Base-by-base conservation (phyloP, 2,329 filamentous ascomycete genomes). In the Metarhizium brunneum region DNA sequence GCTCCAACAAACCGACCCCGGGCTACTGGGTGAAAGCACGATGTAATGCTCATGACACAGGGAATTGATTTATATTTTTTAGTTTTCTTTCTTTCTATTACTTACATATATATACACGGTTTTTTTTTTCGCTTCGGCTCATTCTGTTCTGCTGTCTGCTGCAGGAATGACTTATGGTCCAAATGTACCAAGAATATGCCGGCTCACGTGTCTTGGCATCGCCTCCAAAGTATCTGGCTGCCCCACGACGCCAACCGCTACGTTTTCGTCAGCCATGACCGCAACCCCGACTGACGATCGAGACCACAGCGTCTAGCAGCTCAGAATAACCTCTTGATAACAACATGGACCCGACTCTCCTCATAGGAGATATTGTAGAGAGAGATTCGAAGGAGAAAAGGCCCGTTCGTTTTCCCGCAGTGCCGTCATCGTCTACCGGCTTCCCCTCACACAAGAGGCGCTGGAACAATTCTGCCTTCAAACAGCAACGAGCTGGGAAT, bases 381-480 rank as follows among this genome's bases (percentile, higher is more conserved):
- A 87, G 88, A 59, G 79, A 83, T 48, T 71, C 81, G 30, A 70
- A 76, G 14, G 71, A 76, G 29, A 76, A 83, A 25, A 85, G 82
- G 59, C 78, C 87, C 4, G 85, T 86, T 14, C 78, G 79, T 50
- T 73, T 82, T 45, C 82, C 81, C 53, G 71, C 74, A 10, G 73
- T 76, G 20, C 59, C 66, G 38, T 58, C 64, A 32, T 69, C 71
- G 2, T 70, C 76, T 4, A 84, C 82, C 13, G 94, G 94, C 1
- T 97, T 97, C 63, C 94, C 94, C n/a, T 83, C 85, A 57, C 92
- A 91, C 69, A 94, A 88, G 69, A 90, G 88, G 68, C 84, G 92
- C 61, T 79, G 77, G 55, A 80, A 81, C 56, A 72, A 82, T 7
- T 96, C 91, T 2, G 81, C 87, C 2, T 96, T 96, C 75, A 95